These are phyloP conservation scores for Annulohypoxylon maeteangense DNA, from an alignment of 495 filamentous ascomycete species.

Conservation along the genomic window DNA sequence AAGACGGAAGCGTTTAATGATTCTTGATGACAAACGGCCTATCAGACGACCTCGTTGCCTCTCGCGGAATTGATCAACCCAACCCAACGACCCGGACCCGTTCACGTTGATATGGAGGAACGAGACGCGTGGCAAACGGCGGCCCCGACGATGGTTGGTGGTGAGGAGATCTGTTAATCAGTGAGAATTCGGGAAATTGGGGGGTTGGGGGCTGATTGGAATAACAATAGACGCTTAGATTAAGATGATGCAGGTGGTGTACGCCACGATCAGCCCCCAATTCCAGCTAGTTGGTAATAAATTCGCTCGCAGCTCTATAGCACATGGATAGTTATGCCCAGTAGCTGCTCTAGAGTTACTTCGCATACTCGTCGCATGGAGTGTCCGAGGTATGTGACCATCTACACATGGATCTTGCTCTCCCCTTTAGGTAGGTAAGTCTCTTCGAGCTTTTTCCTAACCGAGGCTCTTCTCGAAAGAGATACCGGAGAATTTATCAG, in stretches of 20 bases:
- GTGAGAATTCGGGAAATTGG: background rate
- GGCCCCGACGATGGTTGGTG: background rate
- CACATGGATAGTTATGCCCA: background rate
- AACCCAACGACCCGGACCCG: constrained; percentile 20
- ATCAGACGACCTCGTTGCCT: background rate
- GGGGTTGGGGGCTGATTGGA: constrained; percentile 18
- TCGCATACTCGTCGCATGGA: background rate
- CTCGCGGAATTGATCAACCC: constrained; percentile 1
- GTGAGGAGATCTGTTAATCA: constrained; percentile 8
- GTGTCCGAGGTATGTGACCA: background rate
- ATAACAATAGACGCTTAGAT: constrained; percentile 14
- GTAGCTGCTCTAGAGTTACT: background rate
- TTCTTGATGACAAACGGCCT: background rate
- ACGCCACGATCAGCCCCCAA: constrained; percentile 29
- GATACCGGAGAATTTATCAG: background rate
- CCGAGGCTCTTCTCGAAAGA: background rate
- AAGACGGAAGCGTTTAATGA: constrained; percentile 10
- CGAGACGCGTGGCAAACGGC: constrained; percentile 19
- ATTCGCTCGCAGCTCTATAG: background rate
- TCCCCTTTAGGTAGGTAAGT: background rate
- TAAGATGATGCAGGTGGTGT: constrained; percentile 11
- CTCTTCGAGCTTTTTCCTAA: background rate
- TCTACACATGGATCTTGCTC: background rate
- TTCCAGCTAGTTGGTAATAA: constrained; percentile 14
- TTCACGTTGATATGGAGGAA: constrained; percentile 17